phyloP scores from a whole-genome alignment of 495 filamentous ascomycete species.

The Penicillium paradoxum region DNA sequence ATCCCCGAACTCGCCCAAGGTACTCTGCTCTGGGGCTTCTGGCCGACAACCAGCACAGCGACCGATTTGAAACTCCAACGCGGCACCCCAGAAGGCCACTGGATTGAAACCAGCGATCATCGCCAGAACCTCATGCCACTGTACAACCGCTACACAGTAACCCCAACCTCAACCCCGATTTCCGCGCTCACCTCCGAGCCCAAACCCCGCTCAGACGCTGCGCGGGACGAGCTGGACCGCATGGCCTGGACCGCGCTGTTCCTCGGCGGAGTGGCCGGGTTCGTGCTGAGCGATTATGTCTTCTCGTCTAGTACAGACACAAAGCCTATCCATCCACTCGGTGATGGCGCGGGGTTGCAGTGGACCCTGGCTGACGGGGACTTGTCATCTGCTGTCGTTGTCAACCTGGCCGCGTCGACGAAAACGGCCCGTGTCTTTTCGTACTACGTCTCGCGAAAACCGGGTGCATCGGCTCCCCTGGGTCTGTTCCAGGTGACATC shows the following conservation, averaged over 20 bases:
- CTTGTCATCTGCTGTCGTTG: conserved; percentile 33
- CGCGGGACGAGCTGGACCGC: conserved; percentile 7
- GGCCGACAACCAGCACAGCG: conserved; percentile 27
- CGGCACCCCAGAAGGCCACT: conserved; percentile 23
- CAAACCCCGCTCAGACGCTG: not conserved
- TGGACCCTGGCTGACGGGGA: conserved; percentile 45
- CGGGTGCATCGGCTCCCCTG: conserved; percentile 12
- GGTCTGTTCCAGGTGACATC: conserved; percentile 29
- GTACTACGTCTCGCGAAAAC: conserved; percentile 19
- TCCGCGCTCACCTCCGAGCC: not conserved
- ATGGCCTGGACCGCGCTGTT: conserved; percentile 40
- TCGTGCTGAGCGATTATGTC: conserved; percentile 43
- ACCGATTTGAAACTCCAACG: conserved; percentile 24
- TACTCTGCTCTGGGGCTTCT: conserved; percentile 32
- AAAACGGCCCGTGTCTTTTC: conserved; percentile 47
- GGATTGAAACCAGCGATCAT: conserved; percentile 39
- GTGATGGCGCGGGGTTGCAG: conserved; percentile 8
- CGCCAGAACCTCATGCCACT: conserved; percentile 42
- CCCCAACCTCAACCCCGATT: conserved; percentile 11
- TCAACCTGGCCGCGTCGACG: conserved; percentile 43
- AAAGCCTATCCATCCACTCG: conserved; percentile 34
- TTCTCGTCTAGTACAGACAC: conserved; percentile 29
- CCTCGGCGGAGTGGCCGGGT: conserved; percentile 41
- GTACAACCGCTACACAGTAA: conserved; percentile 47
- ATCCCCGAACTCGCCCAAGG: conserved; percentile 23